phyloP scores from a whole-genome alignment of 352 stramenopile genomes.

The Albugo candida region DNA sequence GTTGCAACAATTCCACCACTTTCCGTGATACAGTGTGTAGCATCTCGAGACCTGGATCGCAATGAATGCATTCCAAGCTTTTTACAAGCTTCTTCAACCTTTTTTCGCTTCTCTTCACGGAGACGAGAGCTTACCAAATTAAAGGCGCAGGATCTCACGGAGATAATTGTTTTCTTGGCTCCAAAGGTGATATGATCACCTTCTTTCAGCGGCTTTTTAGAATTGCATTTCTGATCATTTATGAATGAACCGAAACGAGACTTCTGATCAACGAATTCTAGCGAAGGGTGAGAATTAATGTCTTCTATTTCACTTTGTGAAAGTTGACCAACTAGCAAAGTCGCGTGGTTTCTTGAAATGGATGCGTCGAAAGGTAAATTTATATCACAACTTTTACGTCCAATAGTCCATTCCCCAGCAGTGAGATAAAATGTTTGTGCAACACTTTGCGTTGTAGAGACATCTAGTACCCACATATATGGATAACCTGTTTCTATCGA shows the following conservation, averaged over 20 bases:
- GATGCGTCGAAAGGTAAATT: slow-evolving; percentile 67
- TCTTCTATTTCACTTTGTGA: slow-evolving; percentile 32
- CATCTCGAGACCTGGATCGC: slow-evolving; percentile 24
- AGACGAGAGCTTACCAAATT: slow-evolving; percentile 64
- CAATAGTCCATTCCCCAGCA: slow-evolving; percentile 66
- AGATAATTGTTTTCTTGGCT: slow-evolving; percentile 59
- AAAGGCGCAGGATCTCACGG: slow-evolving; percentile 64
- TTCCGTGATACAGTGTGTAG: slow-evolving; percentile 77
- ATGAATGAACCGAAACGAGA: slow-evolving; percentile 79
- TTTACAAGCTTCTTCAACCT: slow-evolving; percentile 59
- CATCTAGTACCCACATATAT: slow-evolving; percentile 61
- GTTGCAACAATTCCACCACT: slow-evolving; percentile 59
- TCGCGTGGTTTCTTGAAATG: slow-evolving; percentile 60
- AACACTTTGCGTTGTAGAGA: slow-evolving; percentile 14
- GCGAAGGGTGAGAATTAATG: slow-evolving; percentile 26
- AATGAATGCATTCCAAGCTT: slow-evolving; percentile 66
- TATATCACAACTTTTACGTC: slow-evolving; percentile 67
- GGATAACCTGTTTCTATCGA: no score
- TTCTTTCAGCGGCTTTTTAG: slow-evolving; percentile 23
- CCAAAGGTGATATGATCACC: slow-evolving; percentile 69
- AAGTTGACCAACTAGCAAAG: slow-evolving; percentile 52
- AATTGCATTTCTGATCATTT: slow-evolving; percentile 48
- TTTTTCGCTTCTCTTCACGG: slow-evolving; percentile 25
- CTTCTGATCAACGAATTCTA: slow-evolving; percentile 57
- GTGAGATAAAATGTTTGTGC: slow-evolving; percentile 58